Base-by-base conservation (phyloP, 768 basidiomycete genomes). In the Auricularia sp. region DNA sequence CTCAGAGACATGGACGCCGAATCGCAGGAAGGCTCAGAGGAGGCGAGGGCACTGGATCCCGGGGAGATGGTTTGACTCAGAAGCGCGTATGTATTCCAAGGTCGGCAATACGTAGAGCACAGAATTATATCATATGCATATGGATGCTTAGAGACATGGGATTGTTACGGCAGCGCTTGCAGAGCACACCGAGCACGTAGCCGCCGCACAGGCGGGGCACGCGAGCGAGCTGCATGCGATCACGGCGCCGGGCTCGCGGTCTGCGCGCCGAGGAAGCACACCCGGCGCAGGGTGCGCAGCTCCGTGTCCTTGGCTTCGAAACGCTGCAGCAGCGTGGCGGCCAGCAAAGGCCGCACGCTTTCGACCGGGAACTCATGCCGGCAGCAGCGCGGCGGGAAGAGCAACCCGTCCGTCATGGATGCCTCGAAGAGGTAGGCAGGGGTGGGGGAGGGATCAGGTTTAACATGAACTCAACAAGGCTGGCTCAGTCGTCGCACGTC, bases 361-460 rank as follows among this genome's bases (percentile, higher is more conserved):
- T 29, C 29, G 29, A 29, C 29, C 29, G 77, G 72, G 47, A 84
- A 73, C 0, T 70, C 70, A 39, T 74, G 67, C 35, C 75, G 70
- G 70, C 83, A 85, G 68, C 83, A 86, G 42, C 79, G 77, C 8
- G 83, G 74, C 0, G 84, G 84, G 64, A 78, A 78, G 3, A 84
- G 76, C 0, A 79, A 74, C 66, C 85, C 84, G 66, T 86, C 84
- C 3, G 72, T 74, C 11, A 76, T 75, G 23, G 79, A 77, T 0
- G 77, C 64, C 58, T 76, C 69, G 18, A 80, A 78, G 39, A 84
- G 77, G 36, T 73, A 71, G 1, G 67, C 62, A 29, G 29, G 29
- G 29, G 29, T 29, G 29, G 29, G 29, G 29, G 29, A 29, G 29
- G 29, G 29, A 29, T 29, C 29, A 29, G 29, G 29, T 29, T 29